Base-by-base conservation (phyloP, 805 yeast genomes). In the Alloascoidea hylecoeti region DNA sequence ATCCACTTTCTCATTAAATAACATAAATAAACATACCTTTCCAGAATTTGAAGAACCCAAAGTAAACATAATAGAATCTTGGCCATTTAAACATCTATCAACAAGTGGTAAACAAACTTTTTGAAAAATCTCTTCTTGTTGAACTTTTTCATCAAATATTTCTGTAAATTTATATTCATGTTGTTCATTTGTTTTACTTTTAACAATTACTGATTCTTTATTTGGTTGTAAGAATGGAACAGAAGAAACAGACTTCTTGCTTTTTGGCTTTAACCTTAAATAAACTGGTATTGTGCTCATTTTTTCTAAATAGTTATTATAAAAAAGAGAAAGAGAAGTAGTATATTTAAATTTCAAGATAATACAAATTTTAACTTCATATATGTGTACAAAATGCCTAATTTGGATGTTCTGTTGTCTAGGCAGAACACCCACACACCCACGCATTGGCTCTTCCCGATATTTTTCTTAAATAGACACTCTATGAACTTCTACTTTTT, bases 11-110 rank as follows among this genome's bases (percentile, higher is more conserved):
- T 9, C 30, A 23, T 23, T 9, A 9, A n/a, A 23, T 9, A 9
- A 9, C 30, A 23, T 23, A 9, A 9, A 23, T 23, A 23, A 9
- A 23, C 30, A 9, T 23, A 23, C 30, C 43, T 71, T 71, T 2
- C 77, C 77, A 4, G 71, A 60, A 27, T 68, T 69, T 0, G 75
- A 64, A 23, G 77, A 70, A 1, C 78, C 78, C 45, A 72, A 46
- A 0, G 73, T 60, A 44, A 71, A 65, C 18, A 69, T 45, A 5
- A 64, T 51, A 15, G 64, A 58, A 44, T 70, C 75, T 15, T 55
- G 52, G 5, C 57, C 59, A 2, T 44, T 45, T 3, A 58, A 38
- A 4, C 47, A 49, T 33, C 45, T 38, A 17, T 48, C 47, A 17
- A 66, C 55, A 35, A 61, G 46, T 3, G 61, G 59, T 19, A 44